Evolutionary conservation across 768 basidiomycete genomes (phyloP).

Genomic region (Lentinus brumalis): DNA sequence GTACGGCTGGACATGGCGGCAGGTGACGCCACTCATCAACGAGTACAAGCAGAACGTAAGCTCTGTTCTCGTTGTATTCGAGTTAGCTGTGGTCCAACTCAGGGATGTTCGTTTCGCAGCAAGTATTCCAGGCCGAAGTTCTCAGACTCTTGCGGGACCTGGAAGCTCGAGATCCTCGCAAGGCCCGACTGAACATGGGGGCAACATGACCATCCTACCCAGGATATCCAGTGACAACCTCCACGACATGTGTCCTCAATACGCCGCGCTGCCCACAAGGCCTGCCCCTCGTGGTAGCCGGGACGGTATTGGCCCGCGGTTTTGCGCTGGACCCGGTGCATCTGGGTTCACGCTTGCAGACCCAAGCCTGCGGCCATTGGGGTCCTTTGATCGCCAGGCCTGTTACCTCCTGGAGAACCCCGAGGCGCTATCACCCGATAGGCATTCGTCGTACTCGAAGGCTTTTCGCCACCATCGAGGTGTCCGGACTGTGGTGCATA

Average conservation of each 20-base stretch:
- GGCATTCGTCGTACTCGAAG: background rate
- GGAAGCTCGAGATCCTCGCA: conserved; percentile 21
- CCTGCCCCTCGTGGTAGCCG: background rate
- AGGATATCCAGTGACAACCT: background rate
- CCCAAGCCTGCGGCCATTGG: too few relatives aligned
- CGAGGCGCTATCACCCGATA: too few relatives aligned
- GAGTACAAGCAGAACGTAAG: conserved; percentile 46
- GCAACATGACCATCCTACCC: background rate
- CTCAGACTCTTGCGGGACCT: conserved; percentile 5
- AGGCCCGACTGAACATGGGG: conserved; percentile 1
- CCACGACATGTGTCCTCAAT: background rate
- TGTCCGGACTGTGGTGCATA: too few relatives aligned
- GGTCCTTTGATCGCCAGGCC: too few relatives aligned
- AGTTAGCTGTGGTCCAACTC: background rate
- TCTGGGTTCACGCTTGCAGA: too few relatives aligned
- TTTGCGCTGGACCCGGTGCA: too few relatives aligned
- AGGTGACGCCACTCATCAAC: conserved; percentile 45
- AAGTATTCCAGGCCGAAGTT: conserved; percentile 11
- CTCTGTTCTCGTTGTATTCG: background rate
- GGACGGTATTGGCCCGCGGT: too few relatives aligned
- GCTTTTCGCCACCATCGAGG: too few relatives aligned
- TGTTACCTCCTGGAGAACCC: too few relatives aligned
- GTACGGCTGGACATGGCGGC: conserved; percentile 55
- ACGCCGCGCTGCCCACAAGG: background rate
- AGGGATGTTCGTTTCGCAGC: background rate